Percentiles rank a stretch among this genome's conserved stretches.
Evolutionary conservation across 1,284 basidiomycete species (phyloP).

Genomic region (Ustilago bromivora): DNA sequence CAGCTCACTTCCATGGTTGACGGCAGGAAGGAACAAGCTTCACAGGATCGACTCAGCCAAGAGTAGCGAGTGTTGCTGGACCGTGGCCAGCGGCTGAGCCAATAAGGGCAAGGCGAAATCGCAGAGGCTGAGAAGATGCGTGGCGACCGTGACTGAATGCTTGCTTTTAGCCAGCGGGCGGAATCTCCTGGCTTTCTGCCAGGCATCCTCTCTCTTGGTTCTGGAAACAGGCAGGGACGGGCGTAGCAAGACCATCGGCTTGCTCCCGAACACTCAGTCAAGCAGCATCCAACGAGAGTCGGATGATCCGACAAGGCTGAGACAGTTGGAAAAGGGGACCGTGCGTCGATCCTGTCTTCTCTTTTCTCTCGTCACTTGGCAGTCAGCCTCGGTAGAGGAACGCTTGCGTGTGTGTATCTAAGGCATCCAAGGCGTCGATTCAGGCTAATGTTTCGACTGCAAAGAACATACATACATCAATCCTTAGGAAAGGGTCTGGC

Average conservation of each 20-base stretch:
- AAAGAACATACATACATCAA: background rate
- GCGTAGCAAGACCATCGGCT: background rate
- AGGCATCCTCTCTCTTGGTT: too few relatives aligned
- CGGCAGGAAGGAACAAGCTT: background rate
- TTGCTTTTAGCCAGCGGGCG: background rate
- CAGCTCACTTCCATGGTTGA: background rate
- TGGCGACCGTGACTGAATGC: conserved; percentile 2
- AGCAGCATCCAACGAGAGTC: background rate
- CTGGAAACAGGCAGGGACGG: too few relatives aligned
- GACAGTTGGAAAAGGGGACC: background rate
- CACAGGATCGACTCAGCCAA: background rate
- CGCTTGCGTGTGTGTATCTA: background rate
- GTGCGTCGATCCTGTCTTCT: background rate
- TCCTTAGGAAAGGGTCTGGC: too few relatives aligned
- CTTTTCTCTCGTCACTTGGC: background rate
- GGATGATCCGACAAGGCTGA: conserved; percentile 2
- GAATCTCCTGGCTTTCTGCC: too few relatives aligned
- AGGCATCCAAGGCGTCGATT: background rate
- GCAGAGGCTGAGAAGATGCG: background rate
- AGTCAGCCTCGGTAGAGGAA: background rate
- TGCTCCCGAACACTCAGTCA: background rate
- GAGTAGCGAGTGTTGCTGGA: background rate
- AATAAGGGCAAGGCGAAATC: background rate
- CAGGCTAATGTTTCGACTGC: too few relatives aligned
- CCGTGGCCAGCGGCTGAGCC: background rate